Evolutionary conservation across 306 rosid genomes (phyloP).

Genomic region (Acacia melanoxylon): DNA sequence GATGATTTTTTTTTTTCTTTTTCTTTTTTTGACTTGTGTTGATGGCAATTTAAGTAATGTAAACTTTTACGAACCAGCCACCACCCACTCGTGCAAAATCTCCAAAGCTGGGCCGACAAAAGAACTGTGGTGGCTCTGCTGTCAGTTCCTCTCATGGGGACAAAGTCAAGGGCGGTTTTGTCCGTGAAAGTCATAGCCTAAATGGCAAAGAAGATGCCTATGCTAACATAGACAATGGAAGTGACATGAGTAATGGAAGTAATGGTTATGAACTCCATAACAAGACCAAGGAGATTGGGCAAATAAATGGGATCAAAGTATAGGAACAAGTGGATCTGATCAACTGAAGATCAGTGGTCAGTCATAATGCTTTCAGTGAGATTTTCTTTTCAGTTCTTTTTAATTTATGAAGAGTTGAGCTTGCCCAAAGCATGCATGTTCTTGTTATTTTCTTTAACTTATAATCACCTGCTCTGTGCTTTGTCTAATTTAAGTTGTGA

Average conservation of each 20-base stretch:
- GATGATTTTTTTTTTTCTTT: neutral
- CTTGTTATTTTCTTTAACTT: conserved; percentile 47
- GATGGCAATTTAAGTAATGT: conserved; percentile 28
- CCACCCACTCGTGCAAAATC: conserved; percentile 98
- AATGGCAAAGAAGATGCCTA: conserved; percentile 34
- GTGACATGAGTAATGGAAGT: conserved; percentile 35
- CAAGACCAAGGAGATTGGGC: conserved; percentile 38
- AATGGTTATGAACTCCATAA: conserved; percentile 38
- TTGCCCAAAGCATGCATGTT: conserved; percentile 34
- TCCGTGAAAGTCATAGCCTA: conserved; percentile 46
- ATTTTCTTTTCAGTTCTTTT: conserved; percentile 29
- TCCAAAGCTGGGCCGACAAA: conserved; percentile 91
- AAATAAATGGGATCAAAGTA: conserved; percentile 43
- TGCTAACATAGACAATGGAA: conserved; percentile 31
- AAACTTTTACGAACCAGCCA: conserved; percentile 48
- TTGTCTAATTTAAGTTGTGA: conserved; percentile 53
- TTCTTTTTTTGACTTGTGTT: neutral
- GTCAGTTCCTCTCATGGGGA: conserved; percentile 39
- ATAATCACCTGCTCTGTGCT: conserved; percentile 57
- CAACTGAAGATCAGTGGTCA: conserved; percentile 40
- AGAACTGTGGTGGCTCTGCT: conserved; percentile 51
- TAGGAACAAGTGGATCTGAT: conserved; percentile 47
- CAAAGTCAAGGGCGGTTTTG: conserved; percentile 43
- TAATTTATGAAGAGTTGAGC: conserved; percentile 51
- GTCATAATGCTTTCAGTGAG: conserved; percentile 48